These are phyloP conservation scores for Pseudocercospora eumusae DNA, from an alignment of 2,329 filamentous ascomycete species.

Conservation along the genomic window DNA sequence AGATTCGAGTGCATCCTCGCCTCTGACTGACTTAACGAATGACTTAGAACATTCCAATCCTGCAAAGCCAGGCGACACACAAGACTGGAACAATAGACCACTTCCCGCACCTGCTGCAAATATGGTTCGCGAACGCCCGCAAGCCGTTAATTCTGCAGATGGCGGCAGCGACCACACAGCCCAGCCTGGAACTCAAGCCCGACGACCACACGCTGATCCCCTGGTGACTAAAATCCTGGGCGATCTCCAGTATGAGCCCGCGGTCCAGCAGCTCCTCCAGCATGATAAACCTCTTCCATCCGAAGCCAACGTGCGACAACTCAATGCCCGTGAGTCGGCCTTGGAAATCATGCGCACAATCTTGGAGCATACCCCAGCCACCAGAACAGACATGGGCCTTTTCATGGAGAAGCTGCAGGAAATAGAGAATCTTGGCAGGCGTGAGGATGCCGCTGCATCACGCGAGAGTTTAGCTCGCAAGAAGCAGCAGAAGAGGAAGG, in stretches of 20 bases:
- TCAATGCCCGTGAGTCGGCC: slow-evolving; percentile 14
- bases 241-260: slow-evolving; percentile 19
- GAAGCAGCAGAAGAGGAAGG: not conserved
- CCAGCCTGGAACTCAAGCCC: not conserved
- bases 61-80: not conserved
- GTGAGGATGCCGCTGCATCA: not conserved
- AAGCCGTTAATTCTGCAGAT: not conserved
- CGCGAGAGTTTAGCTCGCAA: not conserved
- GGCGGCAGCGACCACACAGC: not conserved
- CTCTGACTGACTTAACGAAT: not conserved
- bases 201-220: slow-evolving; percentile 14
- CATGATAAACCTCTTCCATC: slow-evolving; percentile 13
- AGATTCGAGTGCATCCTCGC: not conserved
- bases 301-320: slow-evolving; percentile 12
- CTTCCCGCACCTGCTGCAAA: not conserved
- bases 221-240: slow-evolving; percentile 21
- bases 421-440: slow-evolving; percentile 10
- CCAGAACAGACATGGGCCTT: slow-evolving; percentile 12
- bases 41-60: not conserved
- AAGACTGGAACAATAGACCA: not conserved
- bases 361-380: slow-evolving; percentile 15
- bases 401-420: slow-evolving; percentile 15
- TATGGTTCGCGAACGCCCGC: not conserved
- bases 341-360: slow-evolving; percentile 19
- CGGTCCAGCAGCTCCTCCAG: slow-evolving; percentile 17